Conservation (phyloP, 108 stramenopile species). For the Nitzschia palea region DNA sequence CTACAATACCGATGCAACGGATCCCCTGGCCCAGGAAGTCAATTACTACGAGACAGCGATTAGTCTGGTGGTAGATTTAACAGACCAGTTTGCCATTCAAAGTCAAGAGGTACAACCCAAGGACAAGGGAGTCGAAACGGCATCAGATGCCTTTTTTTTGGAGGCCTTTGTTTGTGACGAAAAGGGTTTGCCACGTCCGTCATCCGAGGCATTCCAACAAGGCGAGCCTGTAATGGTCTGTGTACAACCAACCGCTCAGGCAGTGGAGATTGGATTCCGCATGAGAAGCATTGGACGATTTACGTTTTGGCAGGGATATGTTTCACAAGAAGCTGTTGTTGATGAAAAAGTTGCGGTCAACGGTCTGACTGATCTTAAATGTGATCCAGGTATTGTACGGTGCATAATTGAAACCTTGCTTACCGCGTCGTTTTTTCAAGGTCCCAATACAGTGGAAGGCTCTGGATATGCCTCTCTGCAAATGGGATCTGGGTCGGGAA, state of each 20-base stretch:
- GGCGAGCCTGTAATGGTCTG: conserved; percentile 9
- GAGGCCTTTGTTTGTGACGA: conserved; percentile 10
- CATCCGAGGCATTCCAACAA: neutral
- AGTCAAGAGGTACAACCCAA: conserved; percentile 14
- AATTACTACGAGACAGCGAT: conserved; percentile 6
- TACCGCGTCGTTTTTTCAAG: conserved; percentile 4
- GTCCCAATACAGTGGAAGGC: neutral
- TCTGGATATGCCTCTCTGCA: conserved; percentile 14
- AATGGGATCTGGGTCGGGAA: neutral
- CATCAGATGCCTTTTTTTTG: conserved; percentile 19
- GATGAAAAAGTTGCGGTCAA: neutral
- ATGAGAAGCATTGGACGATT: conserved; percentile 19
- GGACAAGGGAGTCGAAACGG: neutral
- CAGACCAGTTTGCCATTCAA: conserved; percentile 8
- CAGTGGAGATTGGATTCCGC: conserved; percentile 23
- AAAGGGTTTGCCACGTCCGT: neutral
- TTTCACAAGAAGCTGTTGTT: conserved; percentile 14
- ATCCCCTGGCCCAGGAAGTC: conserved; percentile 9
- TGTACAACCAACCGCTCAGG: conserved; percentile 19
- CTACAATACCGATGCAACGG: conserved; percentile 1
- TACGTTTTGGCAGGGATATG: conserved; percentile 15
- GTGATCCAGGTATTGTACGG: conserved; percentile 3
- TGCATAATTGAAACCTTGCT: conserved; percentile 18
- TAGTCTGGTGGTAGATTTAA: conserved; percentile 5
- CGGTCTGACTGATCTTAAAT: conserved; percentile 7